A percentile compares a stretch with the other conserved stretches of the same genome.
Conservation (phyloP, 352 stramenopile species). For the Phytophthora hibernalis region DNA sequence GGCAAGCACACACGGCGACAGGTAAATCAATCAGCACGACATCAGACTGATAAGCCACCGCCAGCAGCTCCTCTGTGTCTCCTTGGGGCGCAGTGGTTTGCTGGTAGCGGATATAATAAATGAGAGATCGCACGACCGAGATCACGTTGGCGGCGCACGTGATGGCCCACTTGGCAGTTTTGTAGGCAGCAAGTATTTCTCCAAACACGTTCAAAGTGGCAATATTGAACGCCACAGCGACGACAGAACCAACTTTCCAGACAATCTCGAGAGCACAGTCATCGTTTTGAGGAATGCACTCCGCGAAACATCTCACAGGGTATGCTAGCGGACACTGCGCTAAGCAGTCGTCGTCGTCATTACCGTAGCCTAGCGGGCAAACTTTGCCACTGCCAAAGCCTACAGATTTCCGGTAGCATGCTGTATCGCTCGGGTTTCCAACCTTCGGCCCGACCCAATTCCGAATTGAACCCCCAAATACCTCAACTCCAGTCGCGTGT, state of each 20-base stretch:
- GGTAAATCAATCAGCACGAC: conserved; percentile 39
- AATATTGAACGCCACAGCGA: conserved; percentile 37
- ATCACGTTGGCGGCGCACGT: conserved; percentile 24
- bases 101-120: conserved; percentile 31
- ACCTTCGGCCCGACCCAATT: conserved; percentile 29
- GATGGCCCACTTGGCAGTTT: conserved; percentile 15
- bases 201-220: conserved; percentile 43
- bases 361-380: conserved; percentile 18
- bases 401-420: conserved; percentile 22
- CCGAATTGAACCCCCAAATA: conserved; percentile 14
- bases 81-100: conserved; percentile 14
- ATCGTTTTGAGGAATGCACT: conserved; percentile 60
- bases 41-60: conserved; percentile 19
- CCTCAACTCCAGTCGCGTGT: not conserved
- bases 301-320: conserved; percentile 49
- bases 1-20: conserved; percentile 9
- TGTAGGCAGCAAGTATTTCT: conserved; percentile 6
- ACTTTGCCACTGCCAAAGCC: conserved; percentile 1
- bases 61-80: conserved; percentile 12
- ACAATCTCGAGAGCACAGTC: conserved; percentile 45
- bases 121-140: conserved; percentile 9
- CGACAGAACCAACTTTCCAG: conserved; percentile 35
- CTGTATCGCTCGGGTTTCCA: conserved; percentile 16
- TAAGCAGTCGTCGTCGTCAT: conserved; percentile 15
- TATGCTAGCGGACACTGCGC: conserved; percentile 53